These are phyloP conservation scores for Lippia alba DNA, from an alignment of 305 asterid species.

Conservation along the genomic window DNA sequence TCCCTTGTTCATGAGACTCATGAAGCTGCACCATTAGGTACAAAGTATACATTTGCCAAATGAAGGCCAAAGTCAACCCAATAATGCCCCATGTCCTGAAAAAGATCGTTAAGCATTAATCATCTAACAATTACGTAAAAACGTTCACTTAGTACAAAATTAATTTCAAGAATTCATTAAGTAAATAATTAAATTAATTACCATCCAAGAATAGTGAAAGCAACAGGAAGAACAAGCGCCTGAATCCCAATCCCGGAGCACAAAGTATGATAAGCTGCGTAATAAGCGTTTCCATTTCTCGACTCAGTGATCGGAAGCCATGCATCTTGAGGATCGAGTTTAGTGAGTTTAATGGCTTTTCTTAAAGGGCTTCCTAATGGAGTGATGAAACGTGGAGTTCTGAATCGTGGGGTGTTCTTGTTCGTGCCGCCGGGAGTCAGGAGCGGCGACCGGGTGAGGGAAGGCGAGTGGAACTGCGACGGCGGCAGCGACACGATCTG, in stretches of 20 bases:
- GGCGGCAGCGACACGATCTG: conserved; percentile 48
- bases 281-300: conserved; percentile 86
- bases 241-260: conserved; percentile 93
- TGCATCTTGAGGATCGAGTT: conserved; percentile 80
- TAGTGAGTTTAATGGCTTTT: conserved; percentile 74
- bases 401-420: conserved; percentile 35
- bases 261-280: conserved; percentile 83
- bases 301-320: conserved; percentile 93
- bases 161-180: background rate
- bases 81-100: conserved; percentile 57
- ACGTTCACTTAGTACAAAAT: background rate
- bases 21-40: conserved; percentile 81
- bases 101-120: background rate
- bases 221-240: conserved; percentile 84
- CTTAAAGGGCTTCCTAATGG: conserved; percentile 81
- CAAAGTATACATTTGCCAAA: conserved; percentile 89
- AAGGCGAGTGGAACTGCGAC: conserved; percentile 53
- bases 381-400: conserved; percentile 71
- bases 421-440: conserved; percentile 48
- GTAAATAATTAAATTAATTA: conserved; percentile 16
- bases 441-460: conserved; percentile 50
- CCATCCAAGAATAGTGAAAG: conserved; percentile 96
- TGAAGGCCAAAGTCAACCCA: conserved; percentile 56
- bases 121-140: background rate
- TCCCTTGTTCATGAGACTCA: conserved; percentile 70